Evolutionary conservation across 306 rosid genomes (phyloP), one percentile per base, ranked within the genome.

Genomic region (Vigna radiata): DNA sequence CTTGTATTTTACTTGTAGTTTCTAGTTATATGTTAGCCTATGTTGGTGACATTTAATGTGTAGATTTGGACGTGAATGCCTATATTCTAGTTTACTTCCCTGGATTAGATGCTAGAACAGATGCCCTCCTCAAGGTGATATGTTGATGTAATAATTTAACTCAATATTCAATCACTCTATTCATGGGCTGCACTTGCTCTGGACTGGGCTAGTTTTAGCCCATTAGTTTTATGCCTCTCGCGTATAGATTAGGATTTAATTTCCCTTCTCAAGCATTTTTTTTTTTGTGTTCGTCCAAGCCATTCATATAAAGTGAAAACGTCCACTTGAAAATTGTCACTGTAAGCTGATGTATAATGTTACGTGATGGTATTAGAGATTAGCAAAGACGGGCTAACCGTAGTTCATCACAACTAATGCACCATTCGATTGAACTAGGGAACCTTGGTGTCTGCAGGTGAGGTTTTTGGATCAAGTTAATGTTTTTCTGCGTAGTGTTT

Each of bases 31-130:
- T 27, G 36, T 44, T 55, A 41, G 85, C 68, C 62, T 73, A 50
- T 66, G 59, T 66, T 61, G 72, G 84, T 79, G 76, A n/a, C 75
- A 73, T 85, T 78, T 46, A 44, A 68, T 48, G 62, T 62, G 52
- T 33, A 53, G 58, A 43, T 70, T 76, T 80, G 84, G 85, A 84
- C 81, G 6, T 66, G 73, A 49, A 41, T 54, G 36, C 63, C 58
- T 76, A 53, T 77, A 64, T 81, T 60, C 27, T 81, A 56, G 79
- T 37, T 58, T 73, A 68, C 71, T 74, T 77, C 66, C 23, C 33
- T 8, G 71, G 66, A 41, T n/a, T 72, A 66, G 68, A 77, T 78
- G 61, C 65, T 7, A 23, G 63, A 46, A 77, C 44, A 41, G 47
- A 33, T 11, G 18, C 18, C 18, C n/a, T 39, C 58, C 19, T 60